Base-by-base conservation (phyloP, 2,329 filamentous ascomycete genomes). In the Epichloe hybrida region DNA sequence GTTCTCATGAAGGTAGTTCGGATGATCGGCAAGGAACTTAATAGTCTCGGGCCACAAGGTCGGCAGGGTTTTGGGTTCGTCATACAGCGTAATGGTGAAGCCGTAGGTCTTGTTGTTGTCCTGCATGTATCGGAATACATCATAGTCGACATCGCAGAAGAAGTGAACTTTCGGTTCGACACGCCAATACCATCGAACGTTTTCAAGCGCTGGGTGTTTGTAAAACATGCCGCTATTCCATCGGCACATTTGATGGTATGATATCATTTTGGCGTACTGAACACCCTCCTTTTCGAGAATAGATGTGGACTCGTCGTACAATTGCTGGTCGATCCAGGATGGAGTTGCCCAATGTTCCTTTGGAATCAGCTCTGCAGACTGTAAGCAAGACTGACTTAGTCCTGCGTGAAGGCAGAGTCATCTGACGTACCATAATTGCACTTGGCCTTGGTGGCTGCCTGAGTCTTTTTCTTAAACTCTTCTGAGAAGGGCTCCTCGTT, bases 141-240 rank as follows among this genome's bases (percentile, higher is more conserved):
- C 93, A 70, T 98, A 98, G 70, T 98, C 93, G 55, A 98, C 77
- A 61, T 97, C 88, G 75, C 93, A 98, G 78, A 96, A 98, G 76
- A 97, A 98, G 69, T 96, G 89, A 42, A 98, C 93, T 58, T 97
- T 95, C 49, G 93, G 93, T 67, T 98, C 93, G 46, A 98, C 93
- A 52, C 93, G 87, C 93, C 93, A 98, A 75, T 98, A 98, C 75
- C 88, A 98, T 58, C 88, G 86, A 56, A 79, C 81, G 60, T 93
- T 70, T 57, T 81, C 74, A 51, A 98, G 79, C 0, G 89, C 90
- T 0, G 89, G 88, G 68, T 98, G 93, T 64, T 93, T 89, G 75
- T 95, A 96, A 75, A 98, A 98, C 68, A 97, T 77, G 63, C 93
- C 93, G 62, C 87, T 94, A 72, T 98, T 98, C 93, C 93, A 98